phyloP scores from a whole-genome alignment of 768 basidiomycete species.

The Auricularia auricula-judae region DNA sequence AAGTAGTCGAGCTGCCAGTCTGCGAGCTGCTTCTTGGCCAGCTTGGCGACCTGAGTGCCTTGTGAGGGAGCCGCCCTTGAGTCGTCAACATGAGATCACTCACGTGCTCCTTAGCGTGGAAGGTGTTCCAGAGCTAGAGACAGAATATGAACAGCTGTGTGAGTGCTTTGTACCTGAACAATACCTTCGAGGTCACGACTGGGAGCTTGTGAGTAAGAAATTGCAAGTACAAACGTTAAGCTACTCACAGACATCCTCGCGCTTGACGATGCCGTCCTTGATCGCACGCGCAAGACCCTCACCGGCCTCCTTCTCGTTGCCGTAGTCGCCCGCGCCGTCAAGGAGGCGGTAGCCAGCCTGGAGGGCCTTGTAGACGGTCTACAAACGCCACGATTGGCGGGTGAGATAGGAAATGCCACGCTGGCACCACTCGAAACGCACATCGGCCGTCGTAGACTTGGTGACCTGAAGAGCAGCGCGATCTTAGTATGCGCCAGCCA shows the following conservation, averaged over 20 bases:
- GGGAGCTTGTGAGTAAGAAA: constrained; percentile 1
- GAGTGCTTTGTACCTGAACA: constrained; percentile 3
- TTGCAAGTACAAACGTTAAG: not conserved
- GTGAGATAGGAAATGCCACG: too few relatives aligned
- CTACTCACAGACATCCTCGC: constrained; percentile 73
- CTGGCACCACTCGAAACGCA: not conserved
- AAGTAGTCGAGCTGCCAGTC: constrained; percentile 83
- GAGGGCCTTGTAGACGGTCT: constrained; percentile 79
- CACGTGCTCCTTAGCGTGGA: constrained; percentile 70
- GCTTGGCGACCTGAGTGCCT: constrained; percentile 35
- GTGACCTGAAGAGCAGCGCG: constrained; percentile 1
- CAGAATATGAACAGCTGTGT: not conserved
- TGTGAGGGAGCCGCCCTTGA: too few relatives aligned
- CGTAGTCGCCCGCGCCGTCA: constrained; percentile 80
- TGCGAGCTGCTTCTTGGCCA: constrained; percentile 52
- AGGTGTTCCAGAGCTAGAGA: constrained; percentile 74
- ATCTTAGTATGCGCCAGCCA: not conserved
- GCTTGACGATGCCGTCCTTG: constrained; percentile 69
- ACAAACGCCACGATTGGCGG: constrained; percentile 4
- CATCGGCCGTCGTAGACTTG: constrained; percentile 6
- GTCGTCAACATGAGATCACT: constrained; percentile 13
- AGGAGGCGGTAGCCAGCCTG: constrained; percentile 80
- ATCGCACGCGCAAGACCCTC: constrained; percentile 71
- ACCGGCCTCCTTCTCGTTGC: constrained; percentile 81
- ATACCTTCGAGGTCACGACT: constrained; percentile 79